Percentiles rank a stretch among this genome's conserved stretches.
phyloP scores from a whole-genome alignment of 306 rosid species.

The Lathyrus oleraceus region DNA sequence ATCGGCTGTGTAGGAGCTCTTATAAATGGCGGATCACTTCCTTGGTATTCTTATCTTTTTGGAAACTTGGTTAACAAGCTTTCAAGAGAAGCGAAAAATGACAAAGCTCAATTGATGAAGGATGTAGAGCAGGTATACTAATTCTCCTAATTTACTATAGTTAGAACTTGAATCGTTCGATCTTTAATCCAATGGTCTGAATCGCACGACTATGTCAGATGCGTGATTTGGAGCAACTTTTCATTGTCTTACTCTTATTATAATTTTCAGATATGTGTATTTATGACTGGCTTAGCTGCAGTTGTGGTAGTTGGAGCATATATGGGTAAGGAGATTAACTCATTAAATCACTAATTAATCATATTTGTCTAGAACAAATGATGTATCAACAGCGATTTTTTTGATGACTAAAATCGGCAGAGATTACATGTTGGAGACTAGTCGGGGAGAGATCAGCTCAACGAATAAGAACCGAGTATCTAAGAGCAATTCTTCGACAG shows the following conservation, averaged over 20 bases:
- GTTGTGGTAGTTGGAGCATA: conserved; percentile 79
- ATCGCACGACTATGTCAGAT: neutral
- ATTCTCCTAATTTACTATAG: neutral
- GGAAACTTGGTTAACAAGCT: conserved; percentile 72
- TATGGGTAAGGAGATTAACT: conserved; percentile 57
- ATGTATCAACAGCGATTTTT: neutral
- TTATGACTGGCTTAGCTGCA: conserved; percentile 72
- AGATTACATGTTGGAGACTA: conserved; percentile 91
- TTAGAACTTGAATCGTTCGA: neutral
- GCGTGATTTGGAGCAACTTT: neutral
- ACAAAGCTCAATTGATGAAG: conserved; percentile 50
- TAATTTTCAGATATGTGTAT: conserved; percentile 64
- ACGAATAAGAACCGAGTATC: conserved; percentile 71
- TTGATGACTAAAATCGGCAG: conserved; percentile 49
- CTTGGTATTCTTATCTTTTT: conserved; percentile 74
- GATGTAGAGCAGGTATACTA: conserved; percentile 58
- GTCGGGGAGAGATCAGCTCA: conserved; percentile 89
- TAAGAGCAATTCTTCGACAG: conserved; percentile 77
- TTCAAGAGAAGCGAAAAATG: conserved; percentile 38
- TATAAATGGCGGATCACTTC: conserved; percentile 90
- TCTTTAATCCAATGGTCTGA: neutral
- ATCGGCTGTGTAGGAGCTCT: conserved; percentile 89
- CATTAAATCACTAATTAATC: conserved; percentile 6
- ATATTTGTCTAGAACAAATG: neutral
- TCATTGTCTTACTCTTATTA: conserved; percentile 7